Percentiles rank a stretch among this genome's conserved stretches.
Conservation (phyloP, 2,329 filamentous ascomycete genomes). For the Fusarium stilboides region DNA sequence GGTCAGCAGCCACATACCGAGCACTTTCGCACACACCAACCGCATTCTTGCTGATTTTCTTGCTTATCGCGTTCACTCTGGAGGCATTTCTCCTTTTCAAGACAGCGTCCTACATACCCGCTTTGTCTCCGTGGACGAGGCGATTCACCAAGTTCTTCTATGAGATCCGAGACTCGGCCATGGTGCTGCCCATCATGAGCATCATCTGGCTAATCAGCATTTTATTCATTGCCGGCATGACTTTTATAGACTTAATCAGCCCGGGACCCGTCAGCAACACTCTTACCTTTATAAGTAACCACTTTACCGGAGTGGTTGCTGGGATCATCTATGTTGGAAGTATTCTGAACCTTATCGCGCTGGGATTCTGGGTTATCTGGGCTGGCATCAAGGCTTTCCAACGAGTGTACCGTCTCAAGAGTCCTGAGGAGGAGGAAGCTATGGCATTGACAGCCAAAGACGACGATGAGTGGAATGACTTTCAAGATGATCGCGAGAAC, state of each 20-base stretch:
- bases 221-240: conserved; percentile 7
- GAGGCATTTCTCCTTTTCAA: conserved; percentile 47
- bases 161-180: conserved; percentile 34
- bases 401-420: conserved; percentile 27
- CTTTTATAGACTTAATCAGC: conserved; percentile 21
- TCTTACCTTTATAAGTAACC: conserved; percentile 5
- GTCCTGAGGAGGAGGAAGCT: conserved; percentile 27
- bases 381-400: conserved; percentile 29
- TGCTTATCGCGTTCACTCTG: conserved; percentile 26
- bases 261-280: conserved; percentile 8
- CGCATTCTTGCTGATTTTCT: background rate
- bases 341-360: conserved; percentile 3
- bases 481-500: conserved; percentile 24
- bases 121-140: background rate
- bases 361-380: conserved; percentile 37
- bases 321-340: conserved; percentile 10
- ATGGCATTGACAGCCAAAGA: conserved; percentile 22
- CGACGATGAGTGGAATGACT: conserved; percentile 25
- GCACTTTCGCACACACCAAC: background rate
- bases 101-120: conserved; percentile 32
- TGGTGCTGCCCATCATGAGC: conserved; percentile 36
- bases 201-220: conserved; percentile 32
- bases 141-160: conserved; percentile 37
- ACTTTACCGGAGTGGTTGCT: conserved; percentile 2
- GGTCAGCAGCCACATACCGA: background rate